Evolutionary conservation across 345 rosid species (phyloP).

Genomic region (Citrus hindsii): DNA sequence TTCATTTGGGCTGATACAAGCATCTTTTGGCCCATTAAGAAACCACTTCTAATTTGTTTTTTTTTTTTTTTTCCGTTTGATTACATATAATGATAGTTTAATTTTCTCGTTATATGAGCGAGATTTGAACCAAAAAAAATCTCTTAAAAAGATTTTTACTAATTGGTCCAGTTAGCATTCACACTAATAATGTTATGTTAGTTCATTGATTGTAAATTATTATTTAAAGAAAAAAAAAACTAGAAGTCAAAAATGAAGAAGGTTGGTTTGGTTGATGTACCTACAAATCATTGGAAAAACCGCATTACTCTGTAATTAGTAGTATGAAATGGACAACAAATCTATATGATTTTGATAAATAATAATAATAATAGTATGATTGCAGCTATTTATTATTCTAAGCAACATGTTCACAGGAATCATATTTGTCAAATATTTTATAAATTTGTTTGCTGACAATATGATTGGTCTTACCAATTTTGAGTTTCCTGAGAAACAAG

Average conservation of each 20-base stretch:
- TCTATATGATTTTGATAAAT: not conserved
- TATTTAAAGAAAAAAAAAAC: no score
- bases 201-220: not conserved
- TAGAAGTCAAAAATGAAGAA: no score
- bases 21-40: not conserved
- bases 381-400: not conserved
- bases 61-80: no score
- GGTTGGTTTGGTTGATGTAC: not conserved
- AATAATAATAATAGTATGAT: not conserved
- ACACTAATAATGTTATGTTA: no score
- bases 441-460: not conserved
- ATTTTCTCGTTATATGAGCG: no score
- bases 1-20: not conserved
- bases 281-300: not conserved
- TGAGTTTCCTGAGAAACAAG: not conserved
- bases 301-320: no score
- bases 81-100: no score
- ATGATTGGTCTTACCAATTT: not conserved
- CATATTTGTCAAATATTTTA: slow-evolving; percentile 10
- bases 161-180: no score
- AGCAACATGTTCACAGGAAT: slow-evolving; percentile 19
- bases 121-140: no score
- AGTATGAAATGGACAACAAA: not conserved
- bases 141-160: no score
- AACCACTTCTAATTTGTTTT: no score